These are phyloP conservation scores for Penicillium ucsense DNA, from an alignment of 495 filamentous ascomycete species.

Conservation along the genomic window DNA sequence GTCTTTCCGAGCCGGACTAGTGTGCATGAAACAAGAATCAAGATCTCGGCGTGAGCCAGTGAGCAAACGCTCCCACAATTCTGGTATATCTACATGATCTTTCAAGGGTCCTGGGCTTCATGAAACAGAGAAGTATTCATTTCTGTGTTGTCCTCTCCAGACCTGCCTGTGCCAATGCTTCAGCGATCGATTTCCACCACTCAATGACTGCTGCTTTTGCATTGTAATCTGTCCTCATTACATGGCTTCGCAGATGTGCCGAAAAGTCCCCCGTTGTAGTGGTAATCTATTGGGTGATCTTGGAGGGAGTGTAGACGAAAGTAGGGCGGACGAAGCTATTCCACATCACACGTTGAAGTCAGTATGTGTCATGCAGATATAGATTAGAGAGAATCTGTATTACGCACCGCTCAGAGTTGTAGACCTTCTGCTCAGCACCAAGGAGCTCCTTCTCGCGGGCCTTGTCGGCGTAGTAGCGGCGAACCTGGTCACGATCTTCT, in stretches of 20 bases:
- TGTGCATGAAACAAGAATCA: too few species aligned
- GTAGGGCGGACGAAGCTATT: constrained; percentile 39
- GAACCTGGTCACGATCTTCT: constrained; percentile 87
- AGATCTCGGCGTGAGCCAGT: too few species aligned
- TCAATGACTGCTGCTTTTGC: constrained; percentile 1
- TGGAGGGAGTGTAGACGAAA: constrained; percentile 34
- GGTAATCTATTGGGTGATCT: constrained; percentile 26
- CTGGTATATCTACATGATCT: constrained; percentile 33
- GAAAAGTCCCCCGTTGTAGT: neutral
- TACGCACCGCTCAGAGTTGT: constrained; percentile 77
- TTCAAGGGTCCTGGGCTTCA: constrained; percentile 5
- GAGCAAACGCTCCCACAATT: too few species aligned
- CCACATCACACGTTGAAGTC: constrained; percentile 1
- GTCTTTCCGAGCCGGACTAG: too few species aligned
- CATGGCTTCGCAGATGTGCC: constrained; percentile 1
- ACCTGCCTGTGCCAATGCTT: neutral
- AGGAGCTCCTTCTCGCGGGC: constrained; percentile 82
- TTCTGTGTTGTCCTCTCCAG: constrained; percentile 3
- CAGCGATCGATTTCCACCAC: constrained; percentile 5
- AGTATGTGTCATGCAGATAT: neutral
- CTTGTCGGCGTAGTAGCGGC: constrained; percentile 74
- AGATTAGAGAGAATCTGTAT: neutral
- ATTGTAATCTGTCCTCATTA: constrained; percentile 8
- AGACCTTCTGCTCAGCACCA: constrained; percentile 68
- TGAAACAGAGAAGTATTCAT: constrained; percentile 4